Conservation (phyloP, 2,329 filamentous ascomycete species). For the Aspergillus costaricaensis region DNA sequence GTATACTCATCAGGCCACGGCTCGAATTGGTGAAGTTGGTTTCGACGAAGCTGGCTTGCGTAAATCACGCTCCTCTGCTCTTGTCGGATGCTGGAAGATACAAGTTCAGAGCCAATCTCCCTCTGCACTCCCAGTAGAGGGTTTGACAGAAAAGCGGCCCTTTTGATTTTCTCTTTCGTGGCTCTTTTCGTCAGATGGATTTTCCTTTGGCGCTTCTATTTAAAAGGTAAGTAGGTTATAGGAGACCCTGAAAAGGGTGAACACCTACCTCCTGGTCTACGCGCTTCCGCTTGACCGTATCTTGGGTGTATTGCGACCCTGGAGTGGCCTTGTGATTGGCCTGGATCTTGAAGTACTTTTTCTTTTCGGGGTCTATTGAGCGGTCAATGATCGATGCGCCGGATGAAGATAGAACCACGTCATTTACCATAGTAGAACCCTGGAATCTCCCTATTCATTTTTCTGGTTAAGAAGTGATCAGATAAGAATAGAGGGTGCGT, state of each 20-base stretch:
- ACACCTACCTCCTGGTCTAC: slow-evolving; percentile 43
- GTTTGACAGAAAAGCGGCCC: slow-evolving; percentile 30
- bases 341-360: slow-evolving; percentile 70
- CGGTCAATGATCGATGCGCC: slow-evolving; percentile 10
- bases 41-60: slow-evolving; percentile 34
- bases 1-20: slow-evolving; percentile 29
- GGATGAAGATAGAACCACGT: background rate
- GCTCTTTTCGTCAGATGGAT: slow-evolving; percentile 29
- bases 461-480: background rate
- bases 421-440: slow-evolving; percentile 38
- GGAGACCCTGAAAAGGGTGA: background rate
- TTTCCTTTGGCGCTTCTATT: slow-evolving; percentile 33
- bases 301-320: slow-evolving; percentile 57
- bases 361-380: slow-evolving; percentile 51
- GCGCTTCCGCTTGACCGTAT: slow-evolving; percentile 60
- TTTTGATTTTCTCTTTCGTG: slow-evolving; percentile 37
- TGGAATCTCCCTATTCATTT: slow-evolving; percentile 36
- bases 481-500: background rate
- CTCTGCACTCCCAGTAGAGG: slow-evolving; percentile 31
- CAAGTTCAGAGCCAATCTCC: slow-evolving; percentile 30
- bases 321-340: slow-evolving; percentile 53
- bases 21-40: slow-evolving; percentile 35
- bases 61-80: slow-evolving; percentile 34
- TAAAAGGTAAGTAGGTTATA: slow-evolving; percentile 10
- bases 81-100: slow-evolving; percentile 24